Percentiles rank a stretch among this genome's conserved stretches.
phyloP scores from a whole-genome alignment of 2,329 filamentous ascomycete genomes.

The Colletotrichum ledebouriae region DNA sequence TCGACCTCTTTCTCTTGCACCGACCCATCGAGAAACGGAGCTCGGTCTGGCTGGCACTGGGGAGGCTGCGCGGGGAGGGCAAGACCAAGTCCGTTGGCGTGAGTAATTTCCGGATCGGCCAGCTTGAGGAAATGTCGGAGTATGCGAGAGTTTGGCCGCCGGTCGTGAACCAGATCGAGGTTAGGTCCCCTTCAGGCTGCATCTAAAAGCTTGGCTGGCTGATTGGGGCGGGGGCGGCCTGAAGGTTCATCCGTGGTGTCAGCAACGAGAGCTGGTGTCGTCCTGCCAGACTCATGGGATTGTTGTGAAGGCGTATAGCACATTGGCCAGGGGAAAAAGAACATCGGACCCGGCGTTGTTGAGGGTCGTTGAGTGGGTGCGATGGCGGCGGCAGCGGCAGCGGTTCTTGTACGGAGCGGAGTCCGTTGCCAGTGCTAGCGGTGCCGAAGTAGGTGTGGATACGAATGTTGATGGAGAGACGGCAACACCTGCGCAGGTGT shows the following conservation, averaged over 20 bases:
- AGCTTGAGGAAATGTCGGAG: conserved; percentile 76
- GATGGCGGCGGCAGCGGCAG: conserved; percentile 1
- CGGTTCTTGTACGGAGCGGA: not conserved
- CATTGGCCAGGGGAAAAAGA: conserved; percentile 51
- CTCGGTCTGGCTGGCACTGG: conserved; percentile 75
- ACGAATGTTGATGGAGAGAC: conserved; percentile 60
- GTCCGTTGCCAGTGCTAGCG: not conserved
- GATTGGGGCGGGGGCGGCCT: conserved; percentile 46
- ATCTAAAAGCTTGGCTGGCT: not conserved
- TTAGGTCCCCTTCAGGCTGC: conserved; percentile 51
- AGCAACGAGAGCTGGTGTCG: conserved; percentile 58
- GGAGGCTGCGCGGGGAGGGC: conserved; percentile 71
- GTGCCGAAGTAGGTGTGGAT: conserved; percentile 43
- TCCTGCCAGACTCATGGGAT: conserved; percentile 85
- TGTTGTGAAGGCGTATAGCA: conserved; percentile 57
- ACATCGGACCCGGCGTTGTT: conserved; percentile 67
- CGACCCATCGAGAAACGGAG: conserved; percentile 70
- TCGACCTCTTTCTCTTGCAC: conserved; percentile 80
- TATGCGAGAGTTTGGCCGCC: conserved; percentile 78
- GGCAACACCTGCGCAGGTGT: conserved; percentile 71
- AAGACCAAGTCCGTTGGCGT: conserved; percentile 77
- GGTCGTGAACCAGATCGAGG: conserved; percentile 81
- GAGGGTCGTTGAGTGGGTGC: conserved; percentile 12
- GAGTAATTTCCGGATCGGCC: conserved; percentile 77
- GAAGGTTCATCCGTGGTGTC: conserved; percentile 82